Conservation (phyloP, 192 early-diverging fungal genomes). For the Spinellus fusiger region DNA sequence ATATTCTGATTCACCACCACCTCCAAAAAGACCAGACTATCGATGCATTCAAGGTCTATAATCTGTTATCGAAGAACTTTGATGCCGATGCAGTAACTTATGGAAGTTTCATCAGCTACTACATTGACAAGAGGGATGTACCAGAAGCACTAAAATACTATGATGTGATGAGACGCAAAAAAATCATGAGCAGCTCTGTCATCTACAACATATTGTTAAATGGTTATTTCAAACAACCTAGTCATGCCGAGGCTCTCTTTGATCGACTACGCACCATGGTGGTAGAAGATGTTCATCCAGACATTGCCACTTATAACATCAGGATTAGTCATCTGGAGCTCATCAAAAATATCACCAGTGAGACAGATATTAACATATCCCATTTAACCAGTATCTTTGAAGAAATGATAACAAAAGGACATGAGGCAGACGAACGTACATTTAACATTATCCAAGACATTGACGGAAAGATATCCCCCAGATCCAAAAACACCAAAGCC, state of each 20-base stretch:
- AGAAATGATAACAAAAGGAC: constrained; percentile 1
- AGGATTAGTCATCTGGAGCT: not conserved
- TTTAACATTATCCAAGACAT: constrained; percentile 8
- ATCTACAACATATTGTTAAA: constrained; percentile 12
- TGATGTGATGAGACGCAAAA: constrained; percentile 17
- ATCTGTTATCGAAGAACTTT: constrained; percentile 1
- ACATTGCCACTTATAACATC: constrained; percentile 3
- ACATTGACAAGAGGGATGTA: not conserved
- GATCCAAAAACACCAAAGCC: not conserved
- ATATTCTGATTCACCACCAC: constrained; percentile 13
- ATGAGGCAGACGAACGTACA: not conserved
- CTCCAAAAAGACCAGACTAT: not conserved
- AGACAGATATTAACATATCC: not conserved
- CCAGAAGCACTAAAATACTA: constrained; percentile 9
- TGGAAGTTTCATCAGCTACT: constrained; percentile 14
- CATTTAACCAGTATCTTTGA: not conserved
- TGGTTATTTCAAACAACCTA: constrained; percentile 4
- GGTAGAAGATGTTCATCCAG: not conserved
- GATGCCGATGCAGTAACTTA: constrained; percentile 14
- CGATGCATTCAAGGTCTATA: constrained; percentile 6
- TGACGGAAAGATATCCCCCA: constrained; percentile 3
- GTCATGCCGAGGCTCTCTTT: not conserved
- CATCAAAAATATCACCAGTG: not conserved
- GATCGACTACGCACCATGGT: not conserved
- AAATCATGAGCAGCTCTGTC: constrained; percentile 1